phyloP scores from a whole-genome alignment of 108 stramenopile species.

The Craspedostauros australis region DNA sequence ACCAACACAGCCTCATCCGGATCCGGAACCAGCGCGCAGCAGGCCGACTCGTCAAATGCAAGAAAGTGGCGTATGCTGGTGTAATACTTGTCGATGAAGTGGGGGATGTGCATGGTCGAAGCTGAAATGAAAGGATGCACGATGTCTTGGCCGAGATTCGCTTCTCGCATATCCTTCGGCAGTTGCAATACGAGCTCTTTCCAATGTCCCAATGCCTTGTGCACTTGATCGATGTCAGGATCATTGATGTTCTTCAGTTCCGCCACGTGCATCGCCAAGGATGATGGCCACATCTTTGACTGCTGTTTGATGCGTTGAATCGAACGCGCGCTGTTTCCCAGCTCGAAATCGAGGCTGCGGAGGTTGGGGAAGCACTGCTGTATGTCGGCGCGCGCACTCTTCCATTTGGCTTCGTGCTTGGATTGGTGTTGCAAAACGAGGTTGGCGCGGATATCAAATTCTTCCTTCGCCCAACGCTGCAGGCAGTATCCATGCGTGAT shows the following conservation, averaged over 20 bases:
- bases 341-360: constrained; percentile 15
- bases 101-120: background rate
- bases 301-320: constrained; percentile 4
- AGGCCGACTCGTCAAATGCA: constrained; percentile 18
- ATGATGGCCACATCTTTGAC: background rate
- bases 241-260: background rate
- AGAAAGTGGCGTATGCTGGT: constrained; percentile 19
- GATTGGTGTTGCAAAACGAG: constrained; percentile 16
- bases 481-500: constrained; percentile 24
- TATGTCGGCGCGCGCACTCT: constrained; percentile 3
- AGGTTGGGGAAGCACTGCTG: constrained; percentile 31
- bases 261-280: background rate
- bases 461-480: constrained; percentile 11
- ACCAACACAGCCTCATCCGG: constrained; percentile 41
- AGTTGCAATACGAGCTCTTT: constrained; percentile 1
- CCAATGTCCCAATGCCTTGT: background rate
- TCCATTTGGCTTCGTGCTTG: constrained; percentile 28
- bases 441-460: constrained; percentile 11
- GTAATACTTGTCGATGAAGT: constrained; percentile 17
- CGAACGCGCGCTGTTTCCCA: constrained; percentile 12
- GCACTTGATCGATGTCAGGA: background rate
- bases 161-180: constrained; percentile 3
- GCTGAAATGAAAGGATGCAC: too few species aligned
- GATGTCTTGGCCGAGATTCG: too few species aligned
- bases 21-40: constrained; percentile 18